These are phyloP conservation scores for Cladophialophora psammophila DNA, from an alignment of 2,329 filamentous ascomycete genomes.

Conservation along the genomic window DNA sequence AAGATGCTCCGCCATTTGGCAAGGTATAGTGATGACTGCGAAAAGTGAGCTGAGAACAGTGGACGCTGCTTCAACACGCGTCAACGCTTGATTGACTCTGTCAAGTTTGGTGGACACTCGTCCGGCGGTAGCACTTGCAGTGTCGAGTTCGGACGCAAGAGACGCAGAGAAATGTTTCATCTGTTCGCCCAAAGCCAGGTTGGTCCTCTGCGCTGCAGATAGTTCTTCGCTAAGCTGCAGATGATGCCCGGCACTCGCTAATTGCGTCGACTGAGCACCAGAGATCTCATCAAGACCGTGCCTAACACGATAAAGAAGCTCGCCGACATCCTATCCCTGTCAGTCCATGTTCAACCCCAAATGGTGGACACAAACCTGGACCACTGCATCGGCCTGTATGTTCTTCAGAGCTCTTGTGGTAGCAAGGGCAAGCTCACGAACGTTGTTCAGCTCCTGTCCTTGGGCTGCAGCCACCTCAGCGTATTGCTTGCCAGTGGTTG, in stretches of 20 bases:
- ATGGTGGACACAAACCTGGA: constrained; percentile 17
- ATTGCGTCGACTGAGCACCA: constrained; percentile 20
- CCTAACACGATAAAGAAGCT: constrained; percentile 21
- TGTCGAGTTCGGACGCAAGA: constrained; percentile 31
- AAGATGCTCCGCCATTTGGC: constrained; percentile 23
- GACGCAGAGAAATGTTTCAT: constrained; percentile 23
- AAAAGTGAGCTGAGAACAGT: constrained; percentile 28
- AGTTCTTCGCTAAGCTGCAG: constrained; percentile 27
- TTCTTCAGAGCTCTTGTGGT: constrained; percentile 26
- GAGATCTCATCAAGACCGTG: constrained; percentile 19
- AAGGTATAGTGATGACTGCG: constrained; percentile 28
- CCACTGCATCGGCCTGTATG: constrained; percentile 19
- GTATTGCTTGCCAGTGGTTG: constrained; percentile 20
- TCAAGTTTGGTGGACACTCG: constrained; percentile 29
- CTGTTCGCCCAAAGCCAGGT: constrained; percentile 19
- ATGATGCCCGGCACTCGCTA: constrained; percentile 17
- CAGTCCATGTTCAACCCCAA: neutral
- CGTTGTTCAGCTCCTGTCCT: constrained; percentile 25
- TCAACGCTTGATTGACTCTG: constrained; percentile 33
- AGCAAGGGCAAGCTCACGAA: constrained; percentile 30
- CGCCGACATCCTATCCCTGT: constrained; percentile 23
- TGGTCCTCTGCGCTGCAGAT: constrained; percentile 22
- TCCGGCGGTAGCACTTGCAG: constrained; percentile 24
- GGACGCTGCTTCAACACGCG: constrained; percentile 29
- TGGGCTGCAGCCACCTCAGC: constrained; percentile 30